phyloP scores from a whole-genome alignment of 345 rosid species.

The Lagerstroemia speciosa region DNA sequence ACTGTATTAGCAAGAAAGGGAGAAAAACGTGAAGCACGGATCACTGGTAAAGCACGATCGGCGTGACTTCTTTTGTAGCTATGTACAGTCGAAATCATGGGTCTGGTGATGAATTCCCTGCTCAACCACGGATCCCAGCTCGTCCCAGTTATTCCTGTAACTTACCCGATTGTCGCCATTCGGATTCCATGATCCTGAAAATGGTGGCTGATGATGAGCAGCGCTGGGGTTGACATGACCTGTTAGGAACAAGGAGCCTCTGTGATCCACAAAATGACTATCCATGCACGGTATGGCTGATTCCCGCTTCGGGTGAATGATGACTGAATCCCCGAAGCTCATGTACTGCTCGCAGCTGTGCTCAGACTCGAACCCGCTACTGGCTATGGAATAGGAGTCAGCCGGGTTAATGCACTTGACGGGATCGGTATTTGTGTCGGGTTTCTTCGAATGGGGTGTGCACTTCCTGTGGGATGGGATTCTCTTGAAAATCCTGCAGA shows the following conservation, averaged over 20 bases:
- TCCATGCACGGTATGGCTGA: constrained; percentile 15
- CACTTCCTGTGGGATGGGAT: constrained; percentile 31
- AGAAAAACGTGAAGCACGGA: background rate
- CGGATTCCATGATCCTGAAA: constrained; percentile 15
- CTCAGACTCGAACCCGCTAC: constrained; percentile 48
- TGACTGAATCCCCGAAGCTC: constrained; percentile 24
- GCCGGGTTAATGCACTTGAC: constrained; percentile 15
- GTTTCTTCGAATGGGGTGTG: constrained; percentile 20
- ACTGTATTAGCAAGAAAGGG: background rate
- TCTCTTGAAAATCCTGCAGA: constrained; percentile 69
- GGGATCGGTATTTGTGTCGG: constrained; percentile 6
- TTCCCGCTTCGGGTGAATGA: constrained; percentile 10
- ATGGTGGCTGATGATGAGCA: constrained; percentile 13
- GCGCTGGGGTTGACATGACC: constrained; percentile 11
- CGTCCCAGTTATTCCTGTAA: constrained; percentile 64
- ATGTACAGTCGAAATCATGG: constrained; percentile 13
- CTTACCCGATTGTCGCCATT: constrained; percentile 35
- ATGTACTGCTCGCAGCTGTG: constrained; percentile 18
- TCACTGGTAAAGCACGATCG: background rate
- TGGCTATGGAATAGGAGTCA: constrained; percentile 37
- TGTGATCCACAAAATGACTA: constrained; percentile 9
- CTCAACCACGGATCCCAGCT: constrained; percentile 49
- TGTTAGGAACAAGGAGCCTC: constrained; percentile 11
- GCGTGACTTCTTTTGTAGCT: background rate
- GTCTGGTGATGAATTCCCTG: constrained; percentile 15